Evolutionary conservation across 768 basidiomycete species (phyloP), one percentile per base, ranked within the genome.

Genomic region (Mycena rosella): DNA sequence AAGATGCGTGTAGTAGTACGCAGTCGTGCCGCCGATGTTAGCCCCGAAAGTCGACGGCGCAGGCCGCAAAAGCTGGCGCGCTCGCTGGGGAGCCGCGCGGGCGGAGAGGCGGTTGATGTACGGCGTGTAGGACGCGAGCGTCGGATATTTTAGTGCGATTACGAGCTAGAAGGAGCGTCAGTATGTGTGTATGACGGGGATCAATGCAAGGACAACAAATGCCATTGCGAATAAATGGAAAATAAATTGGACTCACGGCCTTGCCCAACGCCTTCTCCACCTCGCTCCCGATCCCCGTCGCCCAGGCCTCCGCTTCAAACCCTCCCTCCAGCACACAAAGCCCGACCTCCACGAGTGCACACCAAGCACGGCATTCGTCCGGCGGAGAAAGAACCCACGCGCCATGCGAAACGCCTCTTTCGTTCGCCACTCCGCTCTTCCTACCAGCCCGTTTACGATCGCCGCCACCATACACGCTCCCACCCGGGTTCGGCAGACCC

Each of bases 211-310:
- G n/a, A n/a, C n/a, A n/a, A n/a, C n/a, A n/a, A n/a, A n/a, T n/a
- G n/a, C n/a, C n/a, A n/a, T n/a, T n/a, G n/a, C 32, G 32, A 5
- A 57, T 40, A 26, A 55, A 40, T 15, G 1, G 20, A 40, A 68
- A 40, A 40, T 20, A 52, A 38, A 22, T n/a, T 48, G 3, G 2
- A 84, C 91, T 77, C 65, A 93, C 91, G 62, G 89, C 92, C 79
- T 90, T 91, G 18, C 86, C 87, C 18, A 92, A 81, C 14, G 91
- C 89, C 62, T 84, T 87, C 73, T 92, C 91, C 24, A 91, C 89
- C 74, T 93, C 91, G 0, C 59, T 74, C 68, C 86, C 87, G 10
- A 90, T 78, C 30, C 82, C 87, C n/a, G 70, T 71, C n/a, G 85
- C 78, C 87, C 86, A 83, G 47, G 74, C 55, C 75, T 85, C 67